Evolutionary conservation across 768 basidiomycete species (phyloP).

Genomic region (Leccinum boreale): DNA sequence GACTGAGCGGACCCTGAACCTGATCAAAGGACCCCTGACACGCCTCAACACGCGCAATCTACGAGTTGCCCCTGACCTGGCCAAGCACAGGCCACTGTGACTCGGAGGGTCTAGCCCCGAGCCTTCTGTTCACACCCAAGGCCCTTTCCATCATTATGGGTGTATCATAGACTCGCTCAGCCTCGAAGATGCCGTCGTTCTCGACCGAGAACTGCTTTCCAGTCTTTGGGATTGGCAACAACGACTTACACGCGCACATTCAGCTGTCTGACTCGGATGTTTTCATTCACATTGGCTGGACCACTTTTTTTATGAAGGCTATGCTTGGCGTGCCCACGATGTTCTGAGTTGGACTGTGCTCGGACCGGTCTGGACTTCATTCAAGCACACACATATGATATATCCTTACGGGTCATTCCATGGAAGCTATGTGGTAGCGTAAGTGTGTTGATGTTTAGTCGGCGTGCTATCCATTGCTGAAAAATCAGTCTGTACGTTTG

Average conservation of each 20-base stretch:
- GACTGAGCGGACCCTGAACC: neutral
- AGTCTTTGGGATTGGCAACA: neutral
- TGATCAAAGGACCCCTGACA: neutral
- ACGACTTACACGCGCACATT: neutral
- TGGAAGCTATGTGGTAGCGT: neutral
- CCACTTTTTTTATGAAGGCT: neutral
- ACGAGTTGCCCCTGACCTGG: too few relatives aligned
- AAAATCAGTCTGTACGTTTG: neutral
- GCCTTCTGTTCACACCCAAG: neutral
- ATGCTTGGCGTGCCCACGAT: neutral
- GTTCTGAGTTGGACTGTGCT: neutral
- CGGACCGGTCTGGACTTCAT: too few relatives aligned
- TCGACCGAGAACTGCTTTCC: neutral
- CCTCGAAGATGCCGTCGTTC: too few relatives aligned
- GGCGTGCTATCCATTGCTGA: neutral
- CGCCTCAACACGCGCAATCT: neutral
- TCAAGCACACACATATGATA: too few relatives aligned
- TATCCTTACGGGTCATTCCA: neutral
- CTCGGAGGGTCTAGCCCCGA: too few relatives aligned
- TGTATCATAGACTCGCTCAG: too few relatives aligned
- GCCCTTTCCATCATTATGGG: neutral
- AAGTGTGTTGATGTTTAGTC: neutral
- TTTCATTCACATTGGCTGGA: neutral
- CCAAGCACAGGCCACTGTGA: too few relatives aligned
- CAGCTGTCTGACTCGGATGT: neutral